Base-by-base conservation (phyloP, 768 basidiomycete genomes). In the Clavulina sp. region DNA sequence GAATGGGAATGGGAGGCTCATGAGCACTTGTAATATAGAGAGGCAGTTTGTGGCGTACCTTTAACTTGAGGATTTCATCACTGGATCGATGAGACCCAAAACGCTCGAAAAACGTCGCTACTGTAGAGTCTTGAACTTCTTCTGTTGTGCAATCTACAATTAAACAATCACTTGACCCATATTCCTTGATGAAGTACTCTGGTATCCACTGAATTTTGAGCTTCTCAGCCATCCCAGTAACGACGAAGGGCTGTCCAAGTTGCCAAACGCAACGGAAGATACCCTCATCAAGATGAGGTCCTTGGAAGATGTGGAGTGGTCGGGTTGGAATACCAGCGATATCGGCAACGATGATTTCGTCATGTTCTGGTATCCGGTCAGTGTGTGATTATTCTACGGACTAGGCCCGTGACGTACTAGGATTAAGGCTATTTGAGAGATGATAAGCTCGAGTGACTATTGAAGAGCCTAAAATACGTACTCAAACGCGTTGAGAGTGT, bases 71-170 rank as follows among this genome's bases (percentile, higher is more conserved):
- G 51, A 74, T 79, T 29, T 74, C 71, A 21, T 59, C 67, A 49
- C 77, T 68, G 4, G 63, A 55, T 71, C 53, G 72, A 51, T 80
- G 80, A 48, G 73, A 68, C 52, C 86, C 86, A 62, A 93, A 95
- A 64, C 65, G 63, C 7, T 66, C 65, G 60, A 96, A 95, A 66
- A 95, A 97, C 50, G 82, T 74, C 4, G 69, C 72, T 4, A 97
- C 79, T 0, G 75, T 81, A 4, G 76, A 71, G 5, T 71, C 66
- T 56, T 71, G 73, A 59, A 75, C 81, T 48, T 63, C 61, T 51
- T 89, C 81, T 2, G 72, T 75, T 66, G 88, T 81, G 59, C 87
- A 93, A 62, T 93, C 84, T 16, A 87, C 70, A 52, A 95, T 78
- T 48, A 79, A 68, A 62, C 82, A 81, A 26, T 60, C 67, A 55